Percentiles rank a stretch among this genome's conserved stretches.
phyloP scores from a whole-genome alignment of 1,139 yeast genomes.

The Suhomyces panamericanus region DNA sequence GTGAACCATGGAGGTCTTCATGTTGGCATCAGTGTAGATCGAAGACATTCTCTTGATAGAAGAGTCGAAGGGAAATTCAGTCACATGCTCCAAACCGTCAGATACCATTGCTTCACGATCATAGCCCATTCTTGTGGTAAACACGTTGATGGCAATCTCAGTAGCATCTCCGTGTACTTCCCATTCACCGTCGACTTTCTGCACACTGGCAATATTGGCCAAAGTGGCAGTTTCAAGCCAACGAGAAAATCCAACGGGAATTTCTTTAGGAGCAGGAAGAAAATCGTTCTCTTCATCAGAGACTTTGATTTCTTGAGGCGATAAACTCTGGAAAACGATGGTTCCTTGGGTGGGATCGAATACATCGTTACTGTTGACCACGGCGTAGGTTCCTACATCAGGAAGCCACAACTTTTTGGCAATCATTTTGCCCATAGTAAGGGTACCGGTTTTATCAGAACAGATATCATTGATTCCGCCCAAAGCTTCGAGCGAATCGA shows the following conservation, averaged over 20 bases:
- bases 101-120: slow-evolving; percentile 45
- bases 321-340: slow-evolving; percentile 39
- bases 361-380: slow-evolving; percentile 64
- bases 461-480: slow-evolving; percentile 83
- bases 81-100: slow-evolving; percentile 41
- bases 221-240: slow-evolving; percentile 66
- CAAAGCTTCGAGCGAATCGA: slow-evolving; percentile 76
- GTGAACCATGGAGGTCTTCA: slow-evolving; percentile 41
- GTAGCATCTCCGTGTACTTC: slow-evolving; percentile 84
- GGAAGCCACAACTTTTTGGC: slow-evolving; percentile 77
- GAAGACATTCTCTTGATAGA: slow-evolving; percentile 75
- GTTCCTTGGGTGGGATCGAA: slow-evolving; percentile 72
- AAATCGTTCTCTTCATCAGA: slow-evolving; percentile 40
- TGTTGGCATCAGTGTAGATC: slow-evolving; percentile 41
- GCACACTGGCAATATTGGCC: slow-evolving; percentile 69
- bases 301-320: slow-evolving; percentile 45
- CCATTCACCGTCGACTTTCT: slow-evolving; percentile 51
- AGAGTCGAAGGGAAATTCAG: slow-evolving; percentile 79
- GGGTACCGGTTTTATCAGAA: slow-evolving; percentile 81
- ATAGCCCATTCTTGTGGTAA: slow-evolving; percentile 56
- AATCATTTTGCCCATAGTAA: slow-evolving; percentile 80
- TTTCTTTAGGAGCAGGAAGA: slow-evolving; percentile 20
- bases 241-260: slow-evolving; percentile 31
- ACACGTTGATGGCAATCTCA: slow-evolving; percentile 79
- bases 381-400: slow-evolving; percentile 63